A percentile compares a stretch with the other conserved stretches of the same genome.
These are phyloP conservation scores for Tetrapisispora fleetii DNA, from an alignment of 805 yeast genomes.

Conservation along the genomic window DNA sequence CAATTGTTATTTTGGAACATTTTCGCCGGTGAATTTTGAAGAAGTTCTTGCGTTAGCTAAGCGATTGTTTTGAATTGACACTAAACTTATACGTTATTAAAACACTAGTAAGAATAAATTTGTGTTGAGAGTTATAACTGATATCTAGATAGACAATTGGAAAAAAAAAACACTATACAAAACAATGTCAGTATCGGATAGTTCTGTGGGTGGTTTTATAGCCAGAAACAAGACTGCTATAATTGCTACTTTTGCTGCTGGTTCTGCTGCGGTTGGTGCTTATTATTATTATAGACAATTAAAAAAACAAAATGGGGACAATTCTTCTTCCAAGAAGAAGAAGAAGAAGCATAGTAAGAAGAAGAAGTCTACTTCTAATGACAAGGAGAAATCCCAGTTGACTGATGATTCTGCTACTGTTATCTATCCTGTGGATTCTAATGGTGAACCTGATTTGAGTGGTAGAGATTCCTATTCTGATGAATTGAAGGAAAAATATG, in stretches of 20 bases:
- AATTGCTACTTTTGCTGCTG: conserved; percentile 52
- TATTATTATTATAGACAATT: conserved; percentile 39
- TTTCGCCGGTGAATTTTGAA: too few relatives aligned
- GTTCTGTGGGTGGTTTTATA: conserved; percentile 25
- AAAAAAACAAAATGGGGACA: conserved; percentile 9
- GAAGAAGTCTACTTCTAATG: conserved; percentile 27
- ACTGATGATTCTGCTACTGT: conserved; percentile 6
- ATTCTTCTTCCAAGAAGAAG: conserved; percentile 29
- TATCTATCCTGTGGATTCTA: conserved; percentile 42
- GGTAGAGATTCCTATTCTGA: conserved; percentile 36
- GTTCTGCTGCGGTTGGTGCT: conserved; percentile 55
- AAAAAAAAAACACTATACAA: too few relatives aligned
- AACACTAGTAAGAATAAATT: too few relatives aligned
- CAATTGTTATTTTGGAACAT: too few relatives aligned
- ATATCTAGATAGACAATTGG: too few relatives aligned
- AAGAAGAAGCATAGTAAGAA: conserved; percentile 29
- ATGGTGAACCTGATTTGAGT: conserved; percentile 51
- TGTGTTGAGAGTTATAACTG: too few relatives aligned
- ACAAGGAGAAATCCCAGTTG: conserved; percentile 2
- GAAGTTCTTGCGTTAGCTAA: too few relatives aligned
- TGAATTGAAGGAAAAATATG: conserved; percentile 51
- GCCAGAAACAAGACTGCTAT: conserved; percentile 49
- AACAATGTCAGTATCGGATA: conserved; percentile 15
- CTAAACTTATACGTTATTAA: too few relatives aligned
- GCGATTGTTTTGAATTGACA: too few relatives aligned